Evolutionary conservation across 176 grass and related monocot genomes (phyloP).

Genomic region (Oryza glaberrima): DNA sequence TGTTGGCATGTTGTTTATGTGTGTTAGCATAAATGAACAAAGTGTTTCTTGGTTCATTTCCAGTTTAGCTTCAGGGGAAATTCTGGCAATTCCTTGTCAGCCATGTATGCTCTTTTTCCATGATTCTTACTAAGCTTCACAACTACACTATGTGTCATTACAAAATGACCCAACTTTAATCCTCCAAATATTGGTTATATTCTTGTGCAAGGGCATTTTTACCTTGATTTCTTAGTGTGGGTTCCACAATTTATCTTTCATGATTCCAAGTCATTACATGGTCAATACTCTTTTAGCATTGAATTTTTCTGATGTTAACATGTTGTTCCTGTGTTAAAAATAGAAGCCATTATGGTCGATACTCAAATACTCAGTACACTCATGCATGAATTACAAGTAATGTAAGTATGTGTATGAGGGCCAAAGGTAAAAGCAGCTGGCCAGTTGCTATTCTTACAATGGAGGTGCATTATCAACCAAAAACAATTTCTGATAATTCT

Average conservation of each 20-base stretch:
- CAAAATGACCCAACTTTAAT: not conserved
- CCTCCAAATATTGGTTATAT: not conserved
- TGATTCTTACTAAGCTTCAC: not conserved
- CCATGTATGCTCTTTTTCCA: not conserved
- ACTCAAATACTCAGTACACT: constrained; percentile 15
- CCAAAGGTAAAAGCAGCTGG: not conserved
- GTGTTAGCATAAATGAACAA: not conserved
- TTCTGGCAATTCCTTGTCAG: not conserved
- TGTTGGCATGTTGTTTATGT: constrained; percentile 10
- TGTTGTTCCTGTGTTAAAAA: not conserved
- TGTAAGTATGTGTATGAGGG: not conserved
- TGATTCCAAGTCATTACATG: not conserved
- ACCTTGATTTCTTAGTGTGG: not conserved
- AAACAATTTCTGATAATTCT: not conserved
- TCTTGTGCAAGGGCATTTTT: not conserved
- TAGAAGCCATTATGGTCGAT: not conserved
- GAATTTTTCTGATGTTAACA: not conserved
- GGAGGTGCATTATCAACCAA: not conserved
- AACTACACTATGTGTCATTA: not conserved
- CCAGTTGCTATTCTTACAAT: not conserved
- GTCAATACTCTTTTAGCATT: not conserved
- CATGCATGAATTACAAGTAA: not conserved
- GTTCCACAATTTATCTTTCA: not conserved
- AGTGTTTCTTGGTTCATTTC: not conserved
- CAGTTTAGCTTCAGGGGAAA: not conserved